Conservation (phyloP, 2,329 filamentous ascomycete genomes). For the Chaetomiaceae sp. region DNA sequence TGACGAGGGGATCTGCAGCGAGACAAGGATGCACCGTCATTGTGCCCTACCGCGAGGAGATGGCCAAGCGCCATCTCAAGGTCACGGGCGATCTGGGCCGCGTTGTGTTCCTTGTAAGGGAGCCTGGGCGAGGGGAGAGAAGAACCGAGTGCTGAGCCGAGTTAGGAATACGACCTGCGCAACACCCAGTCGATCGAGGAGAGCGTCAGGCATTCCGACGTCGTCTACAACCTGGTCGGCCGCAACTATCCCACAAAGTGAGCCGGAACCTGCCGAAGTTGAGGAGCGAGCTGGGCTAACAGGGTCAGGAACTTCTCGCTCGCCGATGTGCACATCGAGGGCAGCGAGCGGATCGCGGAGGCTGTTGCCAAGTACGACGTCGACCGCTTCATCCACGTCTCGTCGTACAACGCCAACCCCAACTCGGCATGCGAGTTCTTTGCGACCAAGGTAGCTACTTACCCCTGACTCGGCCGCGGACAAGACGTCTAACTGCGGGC, state of each 20-base stretch:
- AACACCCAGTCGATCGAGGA: constrained; percentile 96
- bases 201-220: constrained; percentile 92
- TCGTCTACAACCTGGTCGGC: constrained; percentile 94
- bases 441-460: constrained; percentile 66
- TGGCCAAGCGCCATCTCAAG: constrained; percentile 95
- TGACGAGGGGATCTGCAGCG: constrained; percentile 50
- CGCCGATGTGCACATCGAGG: constrained; percentile 89
- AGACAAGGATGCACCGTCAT: constrained; percentile 92
- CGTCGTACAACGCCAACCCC: constrained; percentile 82
- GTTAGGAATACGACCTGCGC: constrained; percentile 84
- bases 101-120: constrained; percentile 73
- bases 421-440: constrained; percentile 86
- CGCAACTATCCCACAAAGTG: constrained; percentile 96
- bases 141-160: constrained; percentile 16
- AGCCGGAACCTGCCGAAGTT: constrained; percentile 24
- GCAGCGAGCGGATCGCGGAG: constrained; percentile 85
- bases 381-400: constrained; percentile 94
- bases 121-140: neutral
- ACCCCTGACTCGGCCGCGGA: neutral
- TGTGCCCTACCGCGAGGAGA: constrained; percentile 91
- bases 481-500: constrained; percentile 17
- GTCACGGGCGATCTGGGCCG: constrained; percentile 90
- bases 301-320: constrained; percentile 82
- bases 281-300: constrained; percentile 29
- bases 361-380: constrained; percentile 97